These are phyloP conservation scores for Aspergillus felis DNA, from an alignment of 2,329 filamentous ascomycete genomes.

Conservation along the genomic window DNA sequence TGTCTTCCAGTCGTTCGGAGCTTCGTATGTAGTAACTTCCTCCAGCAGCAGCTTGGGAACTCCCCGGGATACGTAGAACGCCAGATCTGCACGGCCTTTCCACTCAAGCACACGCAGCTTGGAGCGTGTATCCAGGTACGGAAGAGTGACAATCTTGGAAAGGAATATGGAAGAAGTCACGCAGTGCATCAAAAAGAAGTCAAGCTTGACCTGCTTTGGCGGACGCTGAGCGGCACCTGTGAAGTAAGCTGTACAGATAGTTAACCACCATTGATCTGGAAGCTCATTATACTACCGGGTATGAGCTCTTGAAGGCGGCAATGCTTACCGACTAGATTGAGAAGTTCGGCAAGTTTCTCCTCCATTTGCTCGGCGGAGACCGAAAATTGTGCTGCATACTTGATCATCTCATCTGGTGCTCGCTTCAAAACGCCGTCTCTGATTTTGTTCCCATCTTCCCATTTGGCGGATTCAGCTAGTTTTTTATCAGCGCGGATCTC, in stretches of 20 bases:
- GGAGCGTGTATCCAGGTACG: constrained; percentile 56
- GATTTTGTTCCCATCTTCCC: constrained; percentile 60
- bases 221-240: constrained; percentile 61
- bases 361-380: constrained; percentile 56
- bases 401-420: constrained; percentile 61
- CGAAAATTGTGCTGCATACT: constrained; percentile 56
- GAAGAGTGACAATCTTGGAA: constrained; percentile 56
- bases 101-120: constrained; percentile 74
- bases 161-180: constrained; percentile 76
- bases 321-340: constrained; percentile 55
- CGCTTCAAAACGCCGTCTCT: constrained; percentile 64
- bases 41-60: constrained; percentile 58
- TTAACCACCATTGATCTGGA: neutral
- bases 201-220: constrained; percentile 65
- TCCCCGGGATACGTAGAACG: constrained; percentile 68
- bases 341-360: constrained; percentile 63
- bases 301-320: neutral
- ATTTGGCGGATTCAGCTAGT: constrained; percentile 51
- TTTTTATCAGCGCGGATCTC: constrained; percentile 55
- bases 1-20: constrained; percentile 47
- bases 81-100: constrained; percentile 72
- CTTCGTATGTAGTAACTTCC: constrained; percentile 58
- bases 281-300: neutral
- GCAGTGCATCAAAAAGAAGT: constrained; percentile 81
- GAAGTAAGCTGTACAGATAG: constrained; percentile 45